Evolutionary conservation across 352 stramenopile species (phyloP).

Genomic region (Pythium volutum): DNA sequence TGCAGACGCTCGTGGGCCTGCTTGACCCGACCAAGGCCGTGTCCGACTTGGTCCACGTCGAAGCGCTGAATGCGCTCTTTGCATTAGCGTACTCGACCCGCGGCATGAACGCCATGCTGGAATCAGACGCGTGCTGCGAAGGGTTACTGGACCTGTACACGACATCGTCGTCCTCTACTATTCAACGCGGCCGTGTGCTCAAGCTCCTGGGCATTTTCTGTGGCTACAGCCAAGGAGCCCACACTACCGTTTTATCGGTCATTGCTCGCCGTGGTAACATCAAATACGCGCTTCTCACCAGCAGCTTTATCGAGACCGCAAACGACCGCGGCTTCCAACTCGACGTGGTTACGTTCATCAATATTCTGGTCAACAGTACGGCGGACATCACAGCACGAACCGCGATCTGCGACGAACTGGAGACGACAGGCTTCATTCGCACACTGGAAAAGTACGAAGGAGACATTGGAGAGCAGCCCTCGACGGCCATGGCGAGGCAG

Average conservation of each 20-base stretch:
- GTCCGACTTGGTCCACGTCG: constrained; percentile 26
- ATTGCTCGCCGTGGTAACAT: constrained; percentile 5
- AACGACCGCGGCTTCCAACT: constrained; percentile 28
- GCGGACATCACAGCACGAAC: constrained; percentile 25
- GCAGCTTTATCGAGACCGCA: constrained; percentile 26
- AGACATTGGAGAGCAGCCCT: not conserved
- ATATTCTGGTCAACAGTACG: constrained; percentile 36
- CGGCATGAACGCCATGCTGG: constrained; percentile 31
- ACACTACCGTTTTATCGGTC: constrained; percentile 29
- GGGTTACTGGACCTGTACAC: constrained; percentile 24
- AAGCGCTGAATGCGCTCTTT: constrained; percentile 54
- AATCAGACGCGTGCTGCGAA: constrained; percentile 31
- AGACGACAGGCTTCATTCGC: constrained; percentile 27
- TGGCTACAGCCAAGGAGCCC: constrained; percentile 26
- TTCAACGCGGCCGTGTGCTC: constrained; percentile 31
- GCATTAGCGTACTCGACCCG: constrained; percentile 35
- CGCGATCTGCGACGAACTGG: constrained; percentile 45
- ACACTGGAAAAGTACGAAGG: constrained; percentile 30
- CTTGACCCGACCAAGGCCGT: constrained; percentile 29
- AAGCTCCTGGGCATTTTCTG: constrained; percentile 37
- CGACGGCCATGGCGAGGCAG: constrained; percentile 20
- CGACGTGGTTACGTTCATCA: constrained; percentile 46
- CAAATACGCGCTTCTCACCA: constrained; percentile 25
- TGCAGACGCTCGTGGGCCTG: constrained; percentile 37
- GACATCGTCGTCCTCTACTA: not conserved